Base-by-base conservation (phyloP, 2,329 filamentous ascomycete genomes). In the Chaetomium sp. region DNA sequence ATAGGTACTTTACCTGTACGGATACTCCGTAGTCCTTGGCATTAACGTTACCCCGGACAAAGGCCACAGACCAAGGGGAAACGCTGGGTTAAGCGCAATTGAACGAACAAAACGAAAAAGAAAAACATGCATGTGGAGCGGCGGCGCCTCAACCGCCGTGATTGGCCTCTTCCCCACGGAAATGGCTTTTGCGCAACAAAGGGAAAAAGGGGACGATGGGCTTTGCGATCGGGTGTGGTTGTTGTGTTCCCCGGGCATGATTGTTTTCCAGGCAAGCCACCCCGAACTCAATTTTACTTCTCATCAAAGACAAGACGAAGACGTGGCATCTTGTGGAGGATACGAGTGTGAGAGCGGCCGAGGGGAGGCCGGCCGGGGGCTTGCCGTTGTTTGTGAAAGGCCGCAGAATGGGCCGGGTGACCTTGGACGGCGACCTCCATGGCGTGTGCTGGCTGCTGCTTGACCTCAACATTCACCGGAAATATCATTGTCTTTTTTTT, bases 331-430 rank as follows among this genome's bases (percentile, higher is more conserved):
- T 42, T 45, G 36, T 38, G 4, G 37, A 27, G 19, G 19, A 27
- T 27, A 27, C 40, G 11, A 8, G 6, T 5, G n/a, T 11, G 34
- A n/a, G 43, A 10, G 40, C 45, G 50, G 52, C 55, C 52, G 56
- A 55, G 41, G 44, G 14, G 37, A n/a, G 36, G 27, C 12, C 32
- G 43, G n/a, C 42, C 42, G 47, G 51, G 55, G 43, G 42, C 3
- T 48, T 42, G 53, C 43, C 37, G n/a, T 11, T 27, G 27, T 38
- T 14, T 43, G 47, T 19, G 36, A 49, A 52, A 33, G 52, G 52
- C 37, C 55, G 46, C 50, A 56, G 47, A 53, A 50, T 14, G 27
- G 55, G 55, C 52, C 52, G 47, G 52, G 52, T 58, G 56, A 58
- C 52, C 52, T 12, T 38, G 12, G 11, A n/a, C 33, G 45, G 33